These are phyloP conservation scores for Lachnellula arida DNA, from an alignment of 2,329 filamentous ascomycete species.

Conservation along the genomic window DNA sequence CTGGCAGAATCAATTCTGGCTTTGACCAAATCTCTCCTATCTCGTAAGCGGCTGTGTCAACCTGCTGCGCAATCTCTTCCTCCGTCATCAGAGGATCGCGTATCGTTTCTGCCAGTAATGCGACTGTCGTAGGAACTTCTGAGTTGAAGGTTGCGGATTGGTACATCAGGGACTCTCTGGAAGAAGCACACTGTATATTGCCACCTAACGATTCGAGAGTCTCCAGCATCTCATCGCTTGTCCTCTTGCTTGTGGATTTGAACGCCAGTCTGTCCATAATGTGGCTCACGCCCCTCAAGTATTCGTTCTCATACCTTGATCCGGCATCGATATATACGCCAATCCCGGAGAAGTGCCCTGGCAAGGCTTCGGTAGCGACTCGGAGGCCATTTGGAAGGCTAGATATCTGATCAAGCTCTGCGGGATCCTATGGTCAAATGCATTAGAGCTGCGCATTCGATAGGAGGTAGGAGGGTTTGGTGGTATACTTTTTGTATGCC, in stretches of 20 bases:
- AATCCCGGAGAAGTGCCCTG: slow-evolving; percentile 90
- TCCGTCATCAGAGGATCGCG: slow-evolving; percentile 80
- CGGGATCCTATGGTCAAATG: slow-evolving; percentile 59
- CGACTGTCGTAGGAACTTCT: slow-evolving; percentile 76
- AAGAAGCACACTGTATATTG: slow-evolving; percentile 95
- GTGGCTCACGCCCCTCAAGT: slow-evolving; percentile 84
- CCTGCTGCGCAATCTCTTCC: slow-evolving; percentile 78
- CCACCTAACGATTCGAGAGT: slow-evolving; percentile 83
- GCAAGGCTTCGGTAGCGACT: slow-evolving; percentile 89
- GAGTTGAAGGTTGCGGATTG: slow-evolving; percentile 97
- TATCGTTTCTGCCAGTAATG: slow-evolving; percentile 87
- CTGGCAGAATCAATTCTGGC: slow-evolving; percentile 90
- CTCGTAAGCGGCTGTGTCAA: slow-evolving; percentile 91
- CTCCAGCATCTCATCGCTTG: slow-evolving; percentile 82
- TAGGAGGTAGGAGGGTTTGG: background rate
- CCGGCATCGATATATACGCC: slow-evolving; percentile 95
- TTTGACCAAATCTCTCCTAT: slow-evolving; percentile 97
- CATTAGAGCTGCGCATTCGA: background rate
- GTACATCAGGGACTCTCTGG: slow-evolving; percentile 96
- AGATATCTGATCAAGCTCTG: slow-evolving; percentile 81
- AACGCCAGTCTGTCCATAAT: slow-evolving; percentile 95
- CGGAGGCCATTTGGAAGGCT: slow-evolving; percentile 88
- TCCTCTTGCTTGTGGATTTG: slow-evolving; percentile 72
- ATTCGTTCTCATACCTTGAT: slow-evolving; percentile 85
- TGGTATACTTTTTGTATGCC: slow-evolving; percentile 31